These are phyloP conservation scores for Exophiala lecanii-corni DNA, from an alignment of 2,329 filamentous ascomycete species.

Conservation along the genomic window DNA sequence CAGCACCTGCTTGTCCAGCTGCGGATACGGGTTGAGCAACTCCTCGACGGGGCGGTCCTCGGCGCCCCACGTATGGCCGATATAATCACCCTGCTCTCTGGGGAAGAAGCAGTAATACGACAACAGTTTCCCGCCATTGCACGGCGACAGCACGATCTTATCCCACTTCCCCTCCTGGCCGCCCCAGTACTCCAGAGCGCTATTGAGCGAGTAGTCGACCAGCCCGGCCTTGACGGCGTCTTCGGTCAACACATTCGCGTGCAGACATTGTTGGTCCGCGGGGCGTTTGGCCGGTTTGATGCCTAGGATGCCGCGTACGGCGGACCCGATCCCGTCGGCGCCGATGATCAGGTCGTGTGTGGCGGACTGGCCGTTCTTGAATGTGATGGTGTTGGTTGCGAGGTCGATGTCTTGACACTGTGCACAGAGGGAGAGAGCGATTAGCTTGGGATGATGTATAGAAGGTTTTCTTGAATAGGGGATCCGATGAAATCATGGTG, in stretches of 20 bases:
- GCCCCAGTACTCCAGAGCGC: slow-evolving; percentile 66
- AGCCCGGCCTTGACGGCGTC: slow-evolving; percentile 58
- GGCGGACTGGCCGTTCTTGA: slow-evolving; percentile 48
- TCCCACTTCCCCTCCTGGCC: slow-evolving; percentile 58
- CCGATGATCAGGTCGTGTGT: slow-evolving; percentile 59
- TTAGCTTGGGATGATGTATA: neutral
- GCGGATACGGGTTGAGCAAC: slow-evolving; percentile 56
- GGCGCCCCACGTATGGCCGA: slow-evolving; percentile 56
- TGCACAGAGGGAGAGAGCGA: neutral
- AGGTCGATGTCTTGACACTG: slow-evolving; percentile 52
- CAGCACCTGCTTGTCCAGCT: slow-evolving; percentile 55
- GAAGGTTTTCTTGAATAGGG: too few relatives aligned
- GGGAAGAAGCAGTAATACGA: slow-evolving; percentile 70
- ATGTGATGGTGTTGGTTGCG: slow-evolving; percentile 46
- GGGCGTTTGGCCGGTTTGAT: slow-evolving; percentile 56
- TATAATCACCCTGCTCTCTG: slow-evolving; percentile 55
- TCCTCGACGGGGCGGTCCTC: slow-evolving; percentile 52
- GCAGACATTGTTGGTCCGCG: slow-evolving; percentile 58
- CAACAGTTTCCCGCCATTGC: slow-evolving; percentile 60
- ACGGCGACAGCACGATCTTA: slow-evolving; percentile 68
- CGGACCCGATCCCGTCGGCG: slow-evolving; percentile 64
- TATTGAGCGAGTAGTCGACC: slow-evolving; percentile 57
- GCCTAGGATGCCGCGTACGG: slow-evolving; percentile 60
- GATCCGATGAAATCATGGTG: too few relatives aligned
- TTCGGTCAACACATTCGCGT: slow-evolving; percentile 59